Evolutionary conservation across 345 rosid species (phyloP).

Genomic region (Eutrema japonicum): DNA sequence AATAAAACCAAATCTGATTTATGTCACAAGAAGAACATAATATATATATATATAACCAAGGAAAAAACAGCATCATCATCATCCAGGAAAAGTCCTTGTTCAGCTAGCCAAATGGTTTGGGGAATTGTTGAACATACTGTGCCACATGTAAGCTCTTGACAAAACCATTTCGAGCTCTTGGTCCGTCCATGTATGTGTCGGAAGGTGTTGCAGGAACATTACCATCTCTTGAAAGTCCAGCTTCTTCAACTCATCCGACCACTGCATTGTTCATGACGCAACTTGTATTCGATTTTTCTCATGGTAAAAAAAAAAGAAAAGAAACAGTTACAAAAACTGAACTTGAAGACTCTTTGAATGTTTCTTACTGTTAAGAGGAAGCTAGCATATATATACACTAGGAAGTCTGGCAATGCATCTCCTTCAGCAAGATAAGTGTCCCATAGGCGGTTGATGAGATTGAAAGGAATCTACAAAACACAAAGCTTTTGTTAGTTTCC

Average conservation of each 20-base stretch:
- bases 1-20: conserved; percentile 26
- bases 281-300: neutral
- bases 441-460: conserved; percentile 90
- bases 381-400: conserved; percentile 93
- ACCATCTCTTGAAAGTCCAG: conserved; percentile 98
- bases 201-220: conserved; percentile 97
- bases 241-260: conserved; percentile 89
- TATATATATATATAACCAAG: neutral
- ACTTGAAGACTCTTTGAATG: conserved; percentile 9
- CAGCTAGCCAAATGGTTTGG: conserved; percentile 71
- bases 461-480: conserved; percentile 73
- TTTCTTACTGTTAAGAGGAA: conserved; percentile 85
- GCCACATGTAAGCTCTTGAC: conserved; percentile 88
- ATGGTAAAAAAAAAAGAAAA: neutral
- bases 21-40: conserved; percentile 22
- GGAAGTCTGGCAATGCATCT: conserved; percentile 96
- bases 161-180: conserved; percentile 94
- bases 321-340: neutral
- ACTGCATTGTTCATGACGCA: conserved; percentile 48
- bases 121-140: conserved; percentile 85
- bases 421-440: conserved; percentile 99
- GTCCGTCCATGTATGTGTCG: conserved; percentile 84
- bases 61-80: conserved; percentile 27
- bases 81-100: conserved; percentile 26
- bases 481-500: conserved; percentile 36